phyloP scores from a whole-genome alignment of 208 protist genomes.

The Trypanosoma melophagium region DNA sequence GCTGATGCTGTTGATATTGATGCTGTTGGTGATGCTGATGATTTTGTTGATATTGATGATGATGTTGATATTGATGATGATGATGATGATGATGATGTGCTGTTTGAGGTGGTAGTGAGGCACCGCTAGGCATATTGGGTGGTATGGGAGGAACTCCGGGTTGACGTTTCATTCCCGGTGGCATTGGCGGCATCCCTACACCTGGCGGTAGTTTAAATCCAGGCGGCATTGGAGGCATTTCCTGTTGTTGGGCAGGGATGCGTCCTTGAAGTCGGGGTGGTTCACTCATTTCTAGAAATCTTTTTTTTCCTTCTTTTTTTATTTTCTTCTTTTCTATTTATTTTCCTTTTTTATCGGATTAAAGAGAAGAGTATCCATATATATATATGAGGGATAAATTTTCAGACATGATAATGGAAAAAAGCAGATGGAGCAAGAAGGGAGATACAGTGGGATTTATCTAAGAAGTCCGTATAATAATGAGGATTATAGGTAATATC shows the following conservation, averaged over 20 bases:
- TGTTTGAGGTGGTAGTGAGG: not conserved
- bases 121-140: constrained; percentile 1
- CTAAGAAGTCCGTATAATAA: too few species aligned
- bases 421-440: too few species aligned
- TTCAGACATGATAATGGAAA: too few species aligned
- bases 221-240: constrained; percentile 30
- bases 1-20: not conserved
- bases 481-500: too few species aligned
- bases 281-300: constrained; percentile 29
- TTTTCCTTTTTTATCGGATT: constrained; percentile 1
- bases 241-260: constrained; percentile 12
- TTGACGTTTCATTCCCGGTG: not conserved
- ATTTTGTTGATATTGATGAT: constrained; percentile 12
- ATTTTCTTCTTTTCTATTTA: not conserved
- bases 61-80: constrained; percentile 13
- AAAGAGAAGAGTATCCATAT: too few species aligned
- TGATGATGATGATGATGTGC: constrained; percentile 4
- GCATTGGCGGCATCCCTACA: constrained; percentile 7
- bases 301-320: not conserved
- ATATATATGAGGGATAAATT: too few species aligned
- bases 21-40: not conserved
- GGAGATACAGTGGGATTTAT: too few species aligned
- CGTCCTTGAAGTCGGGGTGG: constrained; percentile 35
- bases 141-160: not conserved
- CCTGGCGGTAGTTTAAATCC: constrained; percentile 36